Evolutionary conservation across 2,329 filamentous ascomycete genomes (phyloP), one percentile per base, ranked within the genome.

Genomic region (Beauveria australis): DNA sequence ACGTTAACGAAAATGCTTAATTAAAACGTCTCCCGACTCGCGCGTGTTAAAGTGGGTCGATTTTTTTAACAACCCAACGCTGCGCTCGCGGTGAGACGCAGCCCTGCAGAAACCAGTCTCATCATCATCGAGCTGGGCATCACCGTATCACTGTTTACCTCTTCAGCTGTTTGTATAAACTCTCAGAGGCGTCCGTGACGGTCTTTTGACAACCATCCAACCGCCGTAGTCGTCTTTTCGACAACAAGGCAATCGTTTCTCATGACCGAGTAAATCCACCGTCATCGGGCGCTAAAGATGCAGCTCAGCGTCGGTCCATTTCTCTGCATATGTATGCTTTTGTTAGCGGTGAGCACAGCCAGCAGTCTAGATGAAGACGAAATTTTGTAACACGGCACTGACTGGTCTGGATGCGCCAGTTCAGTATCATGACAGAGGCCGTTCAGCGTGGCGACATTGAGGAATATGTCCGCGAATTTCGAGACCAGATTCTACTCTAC

Each of bases 401-500:
- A 33, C 7, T 44, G 1, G 8, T n/a, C 5, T 19, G 4, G 9
- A 14, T 14, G 26, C 41, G 5, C 8, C 47, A 53, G 48, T 19
- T 59, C 18, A 49, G 41, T 19, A 53, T 19, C 26, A 53, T 53
- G 57, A 33, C 48, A 22, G 48, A 47, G 26, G 8, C 18, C n/a
- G 40, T 24, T 1, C 26, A 59, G 28, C 47, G 48, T n/a, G 57
- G 57, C 57, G 57, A 59, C 19, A 46, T 59, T 37, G 57, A 53
- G 24, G 49, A 59, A 10, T 59, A 59, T 26, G 49, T 59, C 3
- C 41, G 6, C 57, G 14, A 24, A n/a, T 59, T 59, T 19, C 57
- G 57, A 1, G 57, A 47, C 28, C 57, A 53, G 48, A 44, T 59
- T 30, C 57, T 49, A 1, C 40, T 53, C 28, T 41, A 53, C 3